Evolutionary conservation across 2,329 filamentous ascomycete species (phyloP), one percentile per base, ranked within the genome.

Genomic region (Cercospora janseana): DNA sequence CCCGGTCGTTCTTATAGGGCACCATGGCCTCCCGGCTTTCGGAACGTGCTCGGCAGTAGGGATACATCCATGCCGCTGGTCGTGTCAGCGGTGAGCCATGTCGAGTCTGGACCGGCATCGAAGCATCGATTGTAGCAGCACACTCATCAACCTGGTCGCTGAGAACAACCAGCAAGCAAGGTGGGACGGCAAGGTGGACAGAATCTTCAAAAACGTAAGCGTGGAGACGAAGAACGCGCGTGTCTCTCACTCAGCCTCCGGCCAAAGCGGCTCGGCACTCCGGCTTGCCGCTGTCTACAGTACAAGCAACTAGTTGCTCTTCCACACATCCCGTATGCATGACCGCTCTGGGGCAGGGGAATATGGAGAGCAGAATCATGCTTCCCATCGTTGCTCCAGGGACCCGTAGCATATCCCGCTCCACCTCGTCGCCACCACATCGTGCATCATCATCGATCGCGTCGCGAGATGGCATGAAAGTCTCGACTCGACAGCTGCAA

Each of bases 1-100:
- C 20, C 16, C 23, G 43, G 24, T 23, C 35, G 16, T n/a, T 35
- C 35, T 35, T 46, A 46, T n/a, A n/a, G n/a, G 43, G 29, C 35
- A 31, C n/a, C 20, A 31, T 28, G 20, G 12, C 23, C 16, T 29
- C 13, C 16, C 16, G 41, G 20, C 12, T 32, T 20, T 13, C 41
- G 41, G 41, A 31, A 8, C 15, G 23, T 21, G 26, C 20, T n/a
- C 41, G 41, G 16, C 16, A 32, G 27, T 32, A 28, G 15, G 27
- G 41, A 32, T 29, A 5, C 7, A 29, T 44, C 41, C 41, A 13
- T 31, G 41, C 21, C 20, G 21, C 12, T 9, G 35, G 23, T 40
- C 21, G 35, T 40, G 21, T 40, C 35, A 40, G 35, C 35, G 35
- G 15, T 23, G n/a, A 4, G 20, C 20, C 9, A 26, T 23, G 26